Evolutionary conservation across 208 protist genomes (phyloP), one percentile per base, ranked within the genome.

Genomic region (Trypanosoma caninum): DNA sequence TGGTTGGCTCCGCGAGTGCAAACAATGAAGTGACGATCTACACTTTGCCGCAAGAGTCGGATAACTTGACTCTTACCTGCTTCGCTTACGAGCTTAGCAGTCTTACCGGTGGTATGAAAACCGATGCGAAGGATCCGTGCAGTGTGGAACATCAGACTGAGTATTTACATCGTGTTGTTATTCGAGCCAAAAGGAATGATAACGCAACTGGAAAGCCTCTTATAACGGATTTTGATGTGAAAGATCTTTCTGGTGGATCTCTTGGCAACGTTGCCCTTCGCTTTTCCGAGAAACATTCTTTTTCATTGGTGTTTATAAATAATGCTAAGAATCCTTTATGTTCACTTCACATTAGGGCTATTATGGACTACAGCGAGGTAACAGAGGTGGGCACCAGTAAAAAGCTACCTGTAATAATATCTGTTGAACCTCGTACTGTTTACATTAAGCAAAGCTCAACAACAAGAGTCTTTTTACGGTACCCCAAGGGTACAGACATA

Each of bases 251-350:
- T 14, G 78, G 77, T 16, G 82, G 86, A 9, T 93, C 86, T 1
- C 63, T 93, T 20, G 52, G 48, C 20, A 56, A 64, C 31, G 11
- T 87, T 55, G 67, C 67, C 2, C 55, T 74, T 50, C 72, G 67
- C 28, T 45, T 83, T 53, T 60, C 72, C 4, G 50, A 53, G 8
- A 22, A 11, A 30, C 74, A 67, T 46, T 13, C 22, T 2, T 77
- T 84, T 59, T 84, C 79, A 8, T 33, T 87, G 23, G 65, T 83
- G 25, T 82, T 93, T 53, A 80, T 66, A 18, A 93, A 93, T 60
- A 59, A 67, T 10, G 80, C 59, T 8, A 55, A 50, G 2, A 71
- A 78, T 42, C 10, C 25, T 8, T 37, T 41, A 3, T 93, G 86
- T 67, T 61, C 57, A 35, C 58, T 93, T 28, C n/a, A 55, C 8